Evolutionary conservation across 75 land plant species (phyloP).

Genomic region (Pinus taeda): DNA sequence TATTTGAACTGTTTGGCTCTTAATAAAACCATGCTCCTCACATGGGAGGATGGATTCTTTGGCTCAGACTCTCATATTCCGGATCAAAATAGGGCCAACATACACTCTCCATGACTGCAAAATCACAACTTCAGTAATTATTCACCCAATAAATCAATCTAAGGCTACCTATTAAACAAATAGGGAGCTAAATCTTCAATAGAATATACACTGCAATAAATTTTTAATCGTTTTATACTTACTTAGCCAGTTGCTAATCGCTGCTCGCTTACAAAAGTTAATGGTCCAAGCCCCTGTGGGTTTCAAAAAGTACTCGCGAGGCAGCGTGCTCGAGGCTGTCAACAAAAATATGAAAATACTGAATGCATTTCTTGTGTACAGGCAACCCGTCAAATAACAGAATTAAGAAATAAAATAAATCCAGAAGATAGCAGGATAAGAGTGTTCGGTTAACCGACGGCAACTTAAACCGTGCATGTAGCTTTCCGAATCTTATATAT

Average conservation of each 20-base stretch:
- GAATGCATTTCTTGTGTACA: not conserved
- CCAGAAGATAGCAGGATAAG: not conserved
- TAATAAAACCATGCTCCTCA: slow-evolving; percentile 10
- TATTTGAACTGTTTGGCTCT: not conserved
- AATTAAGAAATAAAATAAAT: not conserved
- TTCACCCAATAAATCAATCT: not conserved
- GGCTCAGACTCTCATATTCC: slow-evolving; percentile 77
- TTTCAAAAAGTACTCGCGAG: not conserved
- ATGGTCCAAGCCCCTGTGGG: not conserved
- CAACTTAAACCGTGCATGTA: slow-evolving; percentile 1
- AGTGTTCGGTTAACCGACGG: not conserved
- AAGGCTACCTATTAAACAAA: too few species aligned
- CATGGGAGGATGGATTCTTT: slow-evolving; percentile 86
- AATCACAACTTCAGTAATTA: not conserved
- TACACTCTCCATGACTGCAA: slow-evolving; percentile 20
- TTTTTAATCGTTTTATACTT: not conserved
- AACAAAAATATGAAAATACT: not conserved
- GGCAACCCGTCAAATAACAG: not conserved
- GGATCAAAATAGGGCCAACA: slow-evolving; percentile 92
- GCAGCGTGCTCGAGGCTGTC: not conserved
- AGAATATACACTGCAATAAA: not conserved
- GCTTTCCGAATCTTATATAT: not conserved
- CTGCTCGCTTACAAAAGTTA: too few species aligned
- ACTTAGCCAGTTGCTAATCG: not conserved
- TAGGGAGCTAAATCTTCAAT: not conserved